phyloP scores from a whole-genome alignment of 306 rosid genomes.

The Rubus parviflorus region DNA sequence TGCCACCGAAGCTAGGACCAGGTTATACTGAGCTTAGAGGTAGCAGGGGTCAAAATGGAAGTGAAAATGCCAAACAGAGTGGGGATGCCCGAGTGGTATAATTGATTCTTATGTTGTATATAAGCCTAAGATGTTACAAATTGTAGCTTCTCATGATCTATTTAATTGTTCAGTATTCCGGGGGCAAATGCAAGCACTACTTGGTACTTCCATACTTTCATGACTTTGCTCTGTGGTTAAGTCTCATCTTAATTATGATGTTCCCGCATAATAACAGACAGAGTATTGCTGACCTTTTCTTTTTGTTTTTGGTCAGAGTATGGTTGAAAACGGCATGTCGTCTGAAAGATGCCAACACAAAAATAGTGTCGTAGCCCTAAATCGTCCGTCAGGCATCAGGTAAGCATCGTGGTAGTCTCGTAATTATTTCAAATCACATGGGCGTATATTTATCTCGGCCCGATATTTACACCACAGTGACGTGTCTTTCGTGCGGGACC shows the following conservation, averaged over 20 bases:
- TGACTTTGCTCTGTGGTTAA: too few species aligned
- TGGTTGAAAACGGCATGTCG: neutral
- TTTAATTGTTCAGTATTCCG: neutral
- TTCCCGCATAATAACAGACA: neutral
- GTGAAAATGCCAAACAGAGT: conserved; percentile 17
- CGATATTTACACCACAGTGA: conserved; percentile 37
- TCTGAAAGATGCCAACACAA: neutral
- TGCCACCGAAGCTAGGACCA: conserved; percentile 43
- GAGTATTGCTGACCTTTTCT: neutral
- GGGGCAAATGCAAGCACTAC: neutral
- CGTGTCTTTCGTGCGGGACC: conserved; percentile 43
- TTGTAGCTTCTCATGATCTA: neutral
- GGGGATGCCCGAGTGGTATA: conserved; percentile 15
- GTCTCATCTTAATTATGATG: neutral
- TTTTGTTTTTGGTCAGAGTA: neutral
- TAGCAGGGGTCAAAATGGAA: conserved; percentile 24
- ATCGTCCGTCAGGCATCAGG: neutral
- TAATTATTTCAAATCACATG: neutral
- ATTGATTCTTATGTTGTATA: neutral
- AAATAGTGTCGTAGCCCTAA: neutral
- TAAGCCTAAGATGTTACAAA: neutral
- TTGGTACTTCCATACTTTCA: too few species aligned
- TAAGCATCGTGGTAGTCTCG: conserved; percentile 23
- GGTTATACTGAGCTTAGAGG: conserved; percentile 33
- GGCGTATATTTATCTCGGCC: neutral